Evolutionary conservation across 768 basidiomycete species (phyloP).

Genomic region (Phlebiopsis flavidoalba): DNA sequence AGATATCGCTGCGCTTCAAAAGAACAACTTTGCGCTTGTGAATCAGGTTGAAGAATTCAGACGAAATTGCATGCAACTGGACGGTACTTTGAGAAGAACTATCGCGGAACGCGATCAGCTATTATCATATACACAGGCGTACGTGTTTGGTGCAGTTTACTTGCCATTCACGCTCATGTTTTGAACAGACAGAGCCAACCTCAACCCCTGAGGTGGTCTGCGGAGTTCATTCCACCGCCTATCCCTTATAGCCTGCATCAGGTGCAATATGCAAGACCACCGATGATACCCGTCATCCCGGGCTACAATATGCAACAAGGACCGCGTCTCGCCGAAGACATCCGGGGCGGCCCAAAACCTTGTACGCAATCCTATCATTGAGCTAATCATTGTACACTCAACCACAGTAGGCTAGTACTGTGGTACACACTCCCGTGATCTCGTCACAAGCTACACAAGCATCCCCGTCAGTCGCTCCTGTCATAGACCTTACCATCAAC

Average conservation of each 20-base stretch:
- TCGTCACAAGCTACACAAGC: neutral
- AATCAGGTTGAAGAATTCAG: neutral
- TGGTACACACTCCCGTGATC: neutral
- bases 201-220: too few species aligned
- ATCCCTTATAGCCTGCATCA: neutral
- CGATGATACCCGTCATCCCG: neutral
- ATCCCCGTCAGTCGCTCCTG: neutral
- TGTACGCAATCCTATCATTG: neutral
- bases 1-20: constrained; percentile 3
- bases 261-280: neutral
- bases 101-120: neutral
- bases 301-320: neutral
- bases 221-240: too few species aligned
- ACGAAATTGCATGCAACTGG: neutral
- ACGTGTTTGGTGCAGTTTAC: neutral
- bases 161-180: neutral
- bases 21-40: neutral
- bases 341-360: neutral
- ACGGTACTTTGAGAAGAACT: neutral
- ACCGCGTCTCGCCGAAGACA: neutral
- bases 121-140: neutral
- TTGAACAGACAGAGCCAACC: too few species aligned
- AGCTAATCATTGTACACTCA: neutral
- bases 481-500: neutral
- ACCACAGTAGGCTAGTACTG: neutral